Evolutionary conservation across 139 green algal genomes (phyloP), one percentile per base, ranked within the genome.

Genomic region (Spirogloea muscicola): DNA sequence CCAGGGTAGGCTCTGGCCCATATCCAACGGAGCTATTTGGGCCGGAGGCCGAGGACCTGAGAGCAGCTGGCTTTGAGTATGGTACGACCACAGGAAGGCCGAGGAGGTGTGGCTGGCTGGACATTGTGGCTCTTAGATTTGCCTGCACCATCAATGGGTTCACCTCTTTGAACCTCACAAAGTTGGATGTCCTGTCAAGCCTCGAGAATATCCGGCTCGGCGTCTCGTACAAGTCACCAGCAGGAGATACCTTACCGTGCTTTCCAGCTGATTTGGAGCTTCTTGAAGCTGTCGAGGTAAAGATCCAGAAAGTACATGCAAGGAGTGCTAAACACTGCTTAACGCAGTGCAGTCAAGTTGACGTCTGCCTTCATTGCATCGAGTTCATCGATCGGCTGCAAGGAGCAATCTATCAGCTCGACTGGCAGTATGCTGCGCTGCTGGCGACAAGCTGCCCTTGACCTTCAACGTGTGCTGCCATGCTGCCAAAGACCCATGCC

Each of bases 91-190:
- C 95, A 0, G 95, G 95, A 7, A 84, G 95, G 10, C 94, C 95
- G 10, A 81, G 95, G 18, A 85, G 95, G 31, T 92, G 96, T 40
- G 95, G 95, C 36, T 99, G 95, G 95, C 89, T 99, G 67, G 95
- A 99, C 84, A 90, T 98, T 13, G 88, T 95, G 4, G 92, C 92
- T 0, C 86, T 99, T 52, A 85, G 84, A 49, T 99, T 96, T 74
- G 89, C 74, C 2, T 84, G 72, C 87, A 88, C 82, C 49, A 94
- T 98, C 82, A 99, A 99, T 77, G 95, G 94, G 31, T 84, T 98
- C 63, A 97, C 90, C 0, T 87, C 94, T 77, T 77, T 99, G 29
- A 98, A 98, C 90, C 83, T 99, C 3, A 99, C 95, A 55, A 99
- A 99, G 89, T 89, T 99, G 55, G 95, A 99, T 58, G 92, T 97